phyloP scores from a whole-genome alignment of 1,284 basidiomycete genomes.

The Cerioporus squamosus region DNA sequence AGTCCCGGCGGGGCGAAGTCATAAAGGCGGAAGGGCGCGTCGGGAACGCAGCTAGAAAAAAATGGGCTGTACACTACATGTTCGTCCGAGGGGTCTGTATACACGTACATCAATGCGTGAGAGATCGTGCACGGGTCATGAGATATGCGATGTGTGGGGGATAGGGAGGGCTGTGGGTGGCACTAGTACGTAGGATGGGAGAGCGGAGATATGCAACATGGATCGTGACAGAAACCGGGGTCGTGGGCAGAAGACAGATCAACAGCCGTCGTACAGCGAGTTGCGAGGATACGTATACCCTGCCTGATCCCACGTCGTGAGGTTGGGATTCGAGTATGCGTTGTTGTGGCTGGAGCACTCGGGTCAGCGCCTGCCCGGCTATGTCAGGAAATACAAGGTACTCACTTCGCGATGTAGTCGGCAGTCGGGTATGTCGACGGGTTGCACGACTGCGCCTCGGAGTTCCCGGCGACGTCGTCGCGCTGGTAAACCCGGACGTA shows the following conservation, averaged over 20 bases:
- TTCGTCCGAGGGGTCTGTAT: slow-evolving; percentile 22
- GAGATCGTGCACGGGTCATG: slow-evolving; percentile 24
- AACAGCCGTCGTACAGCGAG: slow-evolving; percentile 54
- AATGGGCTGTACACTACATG: slow-evolving; percentile 25
- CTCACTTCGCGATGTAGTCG: slow-evolving; percentile 47
- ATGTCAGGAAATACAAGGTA: neutral
- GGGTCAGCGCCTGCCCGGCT: neutral
- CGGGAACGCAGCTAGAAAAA: slow-evolving; percentile 11
- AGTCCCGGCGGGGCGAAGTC: neutral
- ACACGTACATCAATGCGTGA: slow-evolving; percentile 24
- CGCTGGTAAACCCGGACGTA: slow-evolving; percentile 83
- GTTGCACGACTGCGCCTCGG: slow-evolving; percentile 58
- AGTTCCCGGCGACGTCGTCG: slow-evolving; percentile 49
- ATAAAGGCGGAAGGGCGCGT: neutral
- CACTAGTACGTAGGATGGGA: neutral
- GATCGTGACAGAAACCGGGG: neutral
- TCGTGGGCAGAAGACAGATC: slow-evolving; percentile 17
- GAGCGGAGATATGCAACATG: neutral
- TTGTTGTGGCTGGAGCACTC: slow-evolving; percentile 55
- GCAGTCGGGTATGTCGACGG: slow-evolving; percentile 64
- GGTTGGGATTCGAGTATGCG: slow-evolving; percentile 72
- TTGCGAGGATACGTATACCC: slow-evolving; percentile 75
- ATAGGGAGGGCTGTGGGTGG: slow-evolving; percentile 5
- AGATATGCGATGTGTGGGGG: slow-evolving; percentile 14
- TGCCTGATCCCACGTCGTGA: slow-evolving; percentile 75